Base-by-base conservation (phyloP, 2,329 filamentous ascomycete species). In the Nannizziopsis arthrosporioides region DNA sequence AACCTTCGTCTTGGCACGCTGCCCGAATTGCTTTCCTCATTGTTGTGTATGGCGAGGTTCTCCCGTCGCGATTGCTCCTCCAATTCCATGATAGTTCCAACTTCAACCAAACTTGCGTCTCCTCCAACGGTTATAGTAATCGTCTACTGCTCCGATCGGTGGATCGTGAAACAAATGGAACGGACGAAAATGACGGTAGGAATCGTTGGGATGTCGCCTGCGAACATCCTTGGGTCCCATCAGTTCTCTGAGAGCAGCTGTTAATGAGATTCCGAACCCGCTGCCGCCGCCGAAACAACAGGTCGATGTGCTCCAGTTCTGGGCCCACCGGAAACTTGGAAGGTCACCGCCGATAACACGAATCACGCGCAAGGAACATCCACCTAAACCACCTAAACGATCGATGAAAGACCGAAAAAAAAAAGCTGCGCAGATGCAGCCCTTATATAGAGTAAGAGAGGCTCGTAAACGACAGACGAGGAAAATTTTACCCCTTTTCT, bases 141-240 rank as follows among this genome's bases (percentile, higher is more conserved):
- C 27, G 30, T 47, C 45, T 47, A 42, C 17, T 27, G 17, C 38
- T 47, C 31, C 27, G 31, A 32, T 27, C 35, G 17, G 18, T 35
- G 47, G 39, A 22, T 31, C 12, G 35, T 40, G 14, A 35, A 39
- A n/a, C 27, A 44, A 40, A 18, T 34, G n/a, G 34, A 22, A 9
- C 19, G 41, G 31, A 12, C 11, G 12, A 31, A 39, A 27, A 35
- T 27, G 14, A 31, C 22, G 17, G 35, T 42, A 17, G 40, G 39
- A 6, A 30, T 44, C 8, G 14, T 18, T 38, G 31, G 32, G 42
- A 44, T 32, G 38, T 47, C 39, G 45, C 45, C 45, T 10, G 45
- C 45, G 45, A 47, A 41, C 45, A 47, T 47, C 38, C 18, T 47
- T 47, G 38, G 38, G 38, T 47, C 45, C 45, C 45, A 47, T 47